Base-by-base conservation (phyloP, 768 basidiomycete genomes). In the Boletus pseudopeckii region DNA sequence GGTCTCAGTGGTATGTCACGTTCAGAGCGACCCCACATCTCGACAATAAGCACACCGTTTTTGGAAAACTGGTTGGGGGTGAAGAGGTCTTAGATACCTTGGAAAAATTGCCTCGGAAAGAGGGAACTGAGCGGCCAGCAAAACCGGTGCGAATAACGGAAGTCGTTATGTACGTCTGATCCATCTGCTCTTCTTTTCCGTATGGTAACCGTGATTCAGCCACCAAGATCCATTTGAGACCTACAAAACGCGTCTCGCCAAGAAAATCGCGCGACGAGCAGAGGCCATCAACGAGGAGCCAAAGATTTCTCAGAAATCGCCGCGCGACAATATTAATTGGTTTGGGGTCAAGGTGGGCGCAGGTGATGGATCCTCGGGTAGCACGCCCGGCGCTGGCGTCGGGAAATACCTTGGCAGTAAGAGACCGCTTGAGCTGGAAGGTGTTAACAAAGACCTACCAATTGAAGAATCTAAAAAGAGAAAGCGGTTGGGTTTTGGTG, bases 191-290 rank as follows among this genome's bases (percentile, higher is more conserved):
- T 13, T 40, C 18, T 34, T 14, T 24, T 52, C 24, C 32, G 33
- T 53, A 40, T 53, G 14, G 55, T 59, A 40, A 58, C 51, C 36
- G 15, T 57, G 39, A 39, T 17, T 33, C 64, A 93, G 91, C 49
- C 88, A 92, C 64, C 89, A 93, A 74, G 95, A 99, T 70, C 97
- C 97, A 0, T 98, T 97, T 64, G 90, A 96, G 49, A 88, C 88
- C 37, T 98, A 97, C 72, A 92, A 95, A 66, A 78, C 76, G 22
- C 85, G 92, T 14, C 80, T 92, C 8, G 81, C 82, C 33, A 93
- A 88, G 64, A 90, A 88, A 60, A 79, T 91, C 10, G 85, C 88
- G 2, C 58, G 62, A 28, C 68, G 61, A 37, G 66, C 67, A 24
- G 43, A 74, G 41, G 71, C 71, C 38, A 62, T 62, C 45, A 64